Conservation (phyloP, 371 early-diverging fungal genomes). For the Fennellomyces sp. region DNA sequence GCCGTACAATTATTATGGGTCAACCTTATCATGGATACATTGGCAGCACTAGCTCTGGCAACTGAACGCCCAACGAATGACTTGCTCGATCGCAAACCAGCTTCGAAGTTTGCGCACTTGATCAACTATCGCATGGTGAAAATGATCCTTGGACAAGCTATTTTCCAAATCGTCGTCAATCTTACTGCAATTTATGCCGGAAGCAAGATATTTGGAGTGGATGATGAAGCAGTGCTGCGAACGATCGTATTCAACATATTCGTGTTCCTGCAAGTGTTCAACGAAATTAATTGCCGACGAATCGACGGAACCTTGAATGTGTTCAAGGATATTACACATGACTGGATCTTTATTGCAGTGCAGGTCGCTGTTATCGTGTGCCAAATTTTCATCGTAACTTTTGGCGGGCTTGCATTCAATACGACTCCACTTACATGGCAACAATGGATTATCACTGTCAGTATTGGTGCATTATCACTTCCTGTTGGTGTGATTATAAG, state of each 20-base stretch:
- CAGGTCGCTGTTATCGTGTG: constrained; percentile 68
- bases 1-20: constrained; percentile 98
- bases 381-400: constrained; percentile 87
- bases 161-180: constrained; percentile 80
- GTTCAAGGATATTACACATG: constrained; percentile 77
- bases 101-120: constrained; percentile 76
- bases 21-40: constrained; percentile 96
- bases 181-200: constrained; percentile 64
- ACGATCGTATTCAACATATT: constrained; percentile 95
- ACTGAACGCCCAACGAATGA: constrained; percentile 95
- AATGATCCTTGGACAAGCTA: constrained; percentile 88
- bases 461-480: constrained; percentile 77
- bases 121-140: constrained; percentile 90
- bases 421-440: constrained; percentile 64
- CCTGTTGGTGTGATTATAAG: constrained; percentile 82
- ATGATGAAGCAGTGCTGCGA: constrained; percentile 56
- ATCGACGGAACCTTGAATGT: constrained; percentile 81
- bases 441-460: constrained; percentile 85
- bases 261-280: constrained; percentile 94
- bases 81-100: constrained; percentile 80
- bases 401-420: constrained; percentile 89
- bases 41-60: constrained; percentile 97
- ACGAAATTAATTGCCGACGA: constrained; percentile 84
- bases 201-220: constrained; percentile 63
- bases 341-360: constrained; percentile 79